Conservation (phyloP, 2,329 filamentous ascomycete genomes). For the Alternaria hordeiaustralica region DNA sequence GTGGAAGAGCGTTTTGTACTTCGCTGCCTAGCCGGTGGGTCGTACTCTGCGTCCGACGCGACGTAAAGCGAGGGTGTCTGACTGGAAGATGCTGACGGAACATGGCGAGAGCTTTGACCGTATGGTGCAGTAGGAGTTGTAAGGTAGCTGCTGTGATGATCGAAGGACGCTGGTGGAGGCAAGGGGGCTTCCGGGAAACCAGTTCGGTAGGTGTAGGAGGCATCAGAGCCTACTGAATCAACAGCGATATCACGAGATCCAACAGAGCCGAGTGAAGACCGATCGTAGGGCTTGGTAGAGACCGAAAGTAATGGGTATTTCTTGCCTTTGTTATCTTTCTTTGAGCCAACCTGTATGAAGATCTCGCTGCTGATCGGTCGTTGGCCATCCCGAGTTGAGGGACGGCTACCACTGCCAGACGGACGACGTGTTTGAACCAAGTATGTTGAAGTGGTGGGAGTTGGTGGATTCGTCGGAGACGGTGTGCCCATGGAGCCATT, state of each 20-base stretch:
- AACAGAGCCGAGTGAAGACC: slow-evolving; percentile 33
- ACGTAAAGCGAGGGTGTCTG: slow-evolving; percentile 38
- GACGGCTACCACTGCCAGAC: slow-evolving; percentile 30
- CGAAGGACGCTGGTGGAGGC: slow-evolving; percentile 20
- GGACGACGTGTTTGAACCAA: slow-evolving; percentile 33
- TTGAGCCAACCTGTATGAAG: slow-evolving; percentile 35
- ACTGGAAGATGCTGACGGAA: slow-evolving; percentile 39
- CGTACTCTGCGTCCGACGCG: slow-evolving; percentile 39
- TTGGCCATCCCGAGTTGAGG: slow-evolving; percentile 32
- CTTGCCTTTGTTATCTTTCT: slow-evolving; percentile 34
- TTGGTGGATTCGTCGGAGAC: slow-evolving; percentile 43
- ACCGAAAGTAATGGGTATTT: slow-evolving; percentile 29
- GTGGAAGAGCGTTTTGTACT: slow-evolving; percentile 29
- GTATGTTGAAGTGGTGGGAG: slow-evolving; percentile 34
- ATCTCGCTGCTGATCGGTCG: slow-evolving; percentile 35
- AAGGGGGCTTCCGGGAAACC: slow-evolving; percentile 40
- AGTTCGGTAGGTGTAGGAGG: slow-evolving; percentile 39
- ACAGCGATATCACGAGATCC: slow-evolving; percentile 32
- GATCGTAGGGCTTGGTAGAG: slow-evolving; percentile 29
- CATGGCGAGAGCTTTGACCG: slow-evolving; percentile 32
- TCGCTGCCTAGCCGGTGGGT: slow-evolving; percentile 32
- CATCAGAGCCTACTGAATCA: slow-evolving; percentile 41
- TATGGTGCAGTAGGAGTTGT: slow-evolving; percentile 26
- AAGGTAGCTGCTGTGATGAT: slow-evolving; percentile 26
- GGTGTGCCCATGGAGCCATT: slow-evolving; percentile 22